These are phyloP conservation scores for Kondoa subrosea DNA, from an alignment of 768 basidiomycete species.

Conservation along the genomic window DNA sequence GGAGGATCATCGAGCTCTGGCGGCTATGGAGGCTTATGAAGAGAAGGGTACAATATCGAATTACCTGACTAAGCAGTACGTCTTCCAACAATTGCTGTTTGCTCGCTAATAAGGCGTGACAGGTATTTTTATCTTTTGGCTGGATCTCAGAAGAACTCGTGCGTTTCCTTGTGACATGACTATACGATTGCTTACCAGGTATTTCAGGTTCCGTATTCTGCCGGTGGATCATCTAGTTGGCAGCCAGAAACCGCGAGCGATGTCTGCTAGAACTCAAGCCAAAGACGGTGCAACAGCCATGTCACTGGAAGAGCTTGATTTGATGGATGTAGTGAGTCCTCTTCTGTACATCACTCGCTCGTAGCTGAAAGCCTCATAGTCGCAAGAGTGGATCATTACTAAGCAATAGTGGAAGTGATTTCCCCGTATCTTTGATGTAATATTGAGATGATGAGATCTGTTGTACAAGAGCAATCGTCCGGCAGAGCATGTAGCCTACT, in stretches of 20 bases:
- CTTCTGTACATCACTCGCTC: not conserved
- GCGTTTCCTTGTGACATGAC: not conserved
- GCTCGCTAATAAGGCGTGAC: not conserved
- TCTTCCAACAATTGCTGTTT: not conserved
- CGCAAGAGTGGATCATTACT: not conserved
- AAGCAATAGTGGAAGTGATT: too few relatives aligned
- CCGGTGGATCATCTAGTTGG: not conserved
- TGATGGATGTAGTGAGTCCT: not conserved
- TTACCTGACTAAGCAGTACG: not conserved
- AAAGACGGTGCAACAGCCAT: not conserved
- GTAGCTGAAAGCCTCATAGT: not conserved
- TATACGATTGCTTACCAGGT: not conserved
- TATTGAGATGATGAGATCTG: too few relatives aligned
- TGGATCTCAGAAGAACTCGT: not conserved
- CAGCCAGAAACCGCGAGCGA: not conserved
- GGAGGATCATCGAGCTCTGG: not conserved
- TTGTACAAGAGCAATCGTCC: too few relatives aligned
- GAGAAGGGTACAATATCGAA: not conserved
- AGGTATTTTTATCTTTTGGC: not conserved
- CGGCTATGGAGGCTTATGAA: not conserved
- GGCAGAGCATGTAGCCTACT: too few relatives aligned
- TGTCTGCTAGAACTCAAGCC: not conserved
- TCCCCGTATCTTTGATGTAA: too few relatives aligned
- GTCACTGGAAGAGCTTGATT: not conserved
- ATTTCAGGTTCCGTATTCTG: not conserved